Evolutionary conservation across 768 basidiomycete genomes (phyloP), one percentile per base, ranked within the genome.

Genomic region (Auricularia auricula-judae): DNA sequence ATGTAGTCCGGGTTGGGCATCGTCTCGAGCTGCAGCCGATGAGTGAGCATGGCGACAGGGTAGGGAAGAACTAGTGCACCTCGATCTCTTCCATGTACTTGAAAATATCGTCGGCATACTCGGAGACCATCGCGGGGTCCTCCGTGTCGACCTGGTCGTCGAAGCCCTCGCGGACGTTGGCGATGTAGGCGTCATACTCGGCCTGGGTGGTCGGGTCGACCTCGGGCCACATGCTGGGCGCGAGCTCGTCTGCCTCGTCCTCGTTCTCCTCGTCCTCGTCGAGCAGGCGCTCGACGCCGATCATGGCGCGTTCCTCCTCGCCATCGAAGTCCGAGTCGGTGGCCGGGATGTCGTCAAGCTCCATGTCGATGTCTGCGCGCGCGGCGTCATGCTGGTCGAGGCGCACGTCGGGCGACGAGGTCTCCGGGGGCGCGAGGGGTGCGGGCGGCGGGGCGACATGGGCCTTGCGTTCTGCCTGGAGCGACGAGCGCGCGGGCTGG

Each of bases 21-120:
- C 70, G 87, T 81, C 60, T 85, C 81, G 67, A 88, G 86, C 93
- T 95, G 69, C 4, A 67, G 59, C 29, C 53, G 35, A 23, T 18
- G 56, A 71, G 63, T 79, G 51, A 66, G 66, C 73, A 68, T 61
- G 14, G 35, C 53, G 23, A 33, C 10, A 44, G 21, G 58, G 59
- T 35, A n/a, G n/a, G n/a, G n/a, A n/a, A n/a, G n/a, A n/a, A n/a
- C n/a, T n/a, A n/a, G n/a, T n/a, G n/a, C n/a, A 93, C 93, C 85
- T 99, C 95, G 56, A 98, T 85, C 63, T 91, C 86, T 66, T 79
- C 79, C 97, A 99, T 99, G 75, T 98, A 98, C 67, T 85, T 81
- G 72, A 98, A 98, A 74, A 99, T 98, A 65, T 99, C 96, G 14
- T 98, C 93, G n/a, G 93, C 83, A 72, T 99, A 99, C 75, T 99